Base-by-base conservation (phyloP, 768 basidiomycete genomes). In the Neoboletus subvelutipes region DNA sequence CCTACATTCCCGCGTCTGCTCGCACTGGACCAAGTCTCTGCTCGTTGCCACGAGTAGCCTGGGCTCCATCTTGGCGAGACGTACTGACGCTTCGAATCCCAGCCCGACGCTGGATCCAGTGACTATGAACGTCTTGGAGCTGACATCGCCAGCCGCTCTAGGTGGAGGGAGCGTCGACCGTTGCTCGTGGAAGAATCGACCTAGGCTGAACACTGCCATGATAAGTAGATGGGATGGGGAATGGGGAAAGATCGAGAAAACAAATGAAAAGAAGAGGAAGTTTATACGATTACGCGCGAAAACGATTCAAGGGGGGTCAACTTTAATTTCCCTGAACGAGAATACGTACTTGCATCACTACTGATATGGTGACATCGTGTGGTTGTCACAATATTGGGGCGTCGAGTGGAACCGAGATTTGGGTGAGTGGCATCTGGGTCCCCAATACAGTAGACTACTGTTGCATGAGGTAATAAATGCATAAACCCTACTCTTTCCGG, bases 51-150 rank as follows among this genome's bases (percentile, higher is more conserved):
- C 62, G 5, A 76, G 57, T 11, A 62, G 33, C 20, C 48, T 67
- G 13, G 75, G 72, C 12, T 57, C 59, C 68, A 75, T 71, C 29
- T 50, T 36, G 10, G 75, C 69, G 43, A 76, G 63, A 34, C 70
- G 73, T 33, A 63, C 64, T 3, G 67, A 54, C 1, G 73, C 61
- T 45, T 68, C 66, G 33, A 68, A 55, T 10, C 65, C 69, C 12
- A 70, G 24, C 12, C 67, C 83, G 22, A 71, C 70, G 60, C 82
- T 85, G 0, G 81, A 79, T 6, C 77, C 77, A 17, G 75, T 71
- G 22, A 85, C 75, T 11, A 83, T 56, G 20, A 83, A 70, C 7
- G 77, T 78, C 64, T 79, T 79, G 4, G 76, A 78, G 8, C 66
- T 62, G 17, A 84, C 66, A 53, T 81, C 74, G 6, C 58, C 69